Percentiles rank a stretch among this genome's conserved stretches.
Evolutionary conservation across 1,284 basidiomycete genomes (phyloP).

Genomic region (Leucoagaricus sp.): DNA sequence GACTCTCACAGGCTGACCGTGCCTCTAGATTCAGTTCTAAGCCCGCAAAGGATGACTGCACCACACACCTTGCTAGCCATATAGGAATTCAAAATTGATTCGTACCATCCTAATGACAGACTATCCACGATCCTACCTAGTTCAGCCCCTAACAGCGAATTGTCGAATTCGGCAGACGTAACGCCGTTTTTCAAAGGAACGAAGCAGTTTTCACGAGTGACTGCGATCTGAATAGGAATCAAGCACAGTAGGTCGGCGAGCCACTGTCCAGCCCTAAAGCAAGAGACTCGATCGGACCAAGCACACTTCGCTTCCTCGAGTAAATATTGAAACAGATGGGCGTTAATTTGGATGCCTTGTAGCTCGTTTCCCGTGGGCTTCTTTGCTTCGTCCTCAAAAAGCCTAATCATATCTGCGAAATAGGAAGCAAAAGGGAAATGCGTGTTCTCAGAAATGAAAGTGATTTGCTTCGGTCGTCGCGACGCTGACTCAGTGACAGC

Average conservation of each 20-base stretch:
- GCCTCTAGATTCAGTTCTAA: too few species aligned
- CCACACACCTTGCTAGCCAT: slow-evolving; percentile 61
- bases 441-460: slow-evolving; percentile 46
- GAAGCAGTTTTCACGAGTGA: slow-evolving; percentile 60
- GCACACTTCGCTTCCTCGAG: slow-evolving; percentile 1
- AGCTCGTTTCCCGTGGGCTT: slow-evolving; percentile 53
- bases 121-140: slow-evolving; percentile 55
- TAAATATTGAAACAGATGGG: slow-evolving; percentile 22
- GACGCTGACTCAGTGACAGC: slow-evolving; percentile 37
- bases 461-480: slow-evolving; percentile 32
- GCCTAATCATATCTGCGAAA: slow-evolving; percentile 45
- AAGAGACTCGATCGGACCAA: slow-evolving; percentile 19
- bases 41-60: too few species aligned
- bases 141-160: slow-evolving; percentile 55
- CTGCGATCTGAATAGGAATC: slow-evolving; percentile 63
- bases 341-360: slow-evolving; percentile 31
- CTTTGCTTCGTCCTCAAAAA: slow-evolving; percentile 48
- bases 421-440: slow-evolving; percentile 37
- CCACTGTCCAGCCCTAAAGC: slow-evolving; percentile 59
- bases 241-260: slow-evolving; percentile 60
- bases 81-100: slow-evolving; percentile 63
- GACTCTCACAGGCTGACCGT: slow-evolving; percentile 61
- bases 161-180: slow-evolving; percentile 49
- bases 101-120: slow-evolving; percentile 66
- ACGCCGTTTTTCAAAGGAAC: slow-evolving; percentile 62